Conservation (phyloP, 83 land plant species). For the Thuja plicata region DNA sequence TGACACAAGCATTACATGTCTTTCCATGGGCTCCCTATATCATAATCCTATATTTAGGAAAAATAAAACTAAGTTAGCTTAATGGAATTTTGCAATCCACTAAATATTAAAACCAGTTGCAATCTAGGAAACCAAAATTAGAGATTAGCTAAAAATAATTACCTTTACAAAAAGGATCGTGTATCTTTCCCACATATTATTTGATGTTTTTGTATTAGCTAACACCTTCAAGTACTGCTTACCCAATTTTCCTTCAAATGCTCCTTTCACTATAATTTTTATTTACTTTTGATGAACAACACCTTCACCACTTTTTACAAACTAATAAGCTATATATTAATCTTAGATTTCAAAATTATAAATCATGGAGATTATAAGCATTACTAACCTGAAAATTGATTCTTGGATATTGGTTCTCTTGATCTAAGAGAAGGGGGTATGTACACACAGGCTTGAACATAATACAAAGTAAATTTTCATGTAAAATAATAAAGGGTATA, state of each 20-base stretch:
- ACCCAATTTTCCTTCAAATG: conserved; percentile 26
- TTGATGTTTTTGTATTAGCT: conserved; percentile 22
- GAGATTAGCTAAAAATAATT: background rate
- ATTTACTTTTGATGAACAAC: background rate
- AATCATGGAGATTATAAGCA: background rate
- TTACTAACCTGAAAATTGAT: conserved; percentile 52
- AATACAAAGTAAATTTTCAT: background rate
- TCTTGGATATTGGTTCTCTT: conserved; percentile 24
- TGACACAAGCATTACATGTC: background rate
- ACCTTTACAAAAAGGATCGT: conserved; percentile 25
- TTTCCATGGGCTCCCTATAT: background rate
- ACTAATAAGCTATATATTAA: background rate
- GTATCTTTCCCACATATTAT: conserved; percentile 24
- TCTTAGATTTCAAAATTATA: background rate
- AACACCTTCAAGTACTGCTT: conserved; percentile 25
- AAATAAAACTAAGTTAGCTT: too few relatives aligned
- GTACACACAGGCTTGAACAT: conserved; percentile 48
- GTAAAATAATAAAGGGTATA: background rate
- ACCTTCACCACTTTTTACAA: background rate
- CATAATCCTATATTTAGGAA: background rate
- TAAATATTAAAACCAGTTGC: background rate
- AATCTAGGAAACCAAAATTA: background rate
- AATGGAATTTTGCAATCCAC: background rate
- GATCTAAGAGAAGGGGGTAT: conserved; percentile 54
- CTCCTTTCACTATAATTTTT: conserved; percentile 28